Percentiles rank a stretch among this genome's conserved stretches.
Evolutionary conservation across 2,329 filamentous ascomycete species (phyloP).

Genomic region (Teratosphaeriaceae sp.): DNA sequence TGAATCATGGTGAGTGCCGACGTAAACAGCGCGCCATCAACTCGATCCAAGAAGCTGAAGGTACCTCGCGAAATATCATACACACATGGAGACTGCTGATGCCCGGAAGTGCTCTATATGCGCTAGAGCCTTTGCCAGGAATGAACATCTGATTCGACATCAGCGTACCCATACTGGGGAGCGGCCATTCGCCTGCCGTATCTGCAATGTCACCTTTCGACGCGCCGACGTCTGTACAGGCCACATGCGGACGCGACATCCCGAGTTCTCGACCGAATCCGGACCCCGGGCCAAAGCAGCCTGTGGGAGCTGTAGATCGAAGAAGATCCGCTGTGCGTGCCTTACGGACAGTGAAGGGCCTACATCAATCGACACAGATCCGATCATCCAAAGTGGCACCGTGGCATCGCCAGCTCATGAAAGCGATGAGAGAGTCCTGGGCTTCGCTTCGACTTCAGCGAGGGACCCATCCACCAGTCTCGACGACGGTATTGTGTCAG

Average conservation of each 20-base stretch:
- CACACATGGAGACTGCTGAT: not conserved
- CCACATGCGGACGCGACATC: not conserved
- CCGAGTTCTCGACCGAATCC: not conserved
- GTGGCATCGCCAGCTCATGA: no score
- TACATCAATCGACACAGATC: not conserved
- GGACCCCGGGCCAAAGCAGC: not conserved
- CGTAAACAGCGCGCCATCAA: no score
- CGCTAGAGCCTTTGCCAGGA: not conserved
- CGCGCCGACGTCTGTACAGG: not conserved
- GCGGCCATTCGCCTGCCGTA: not conserved
- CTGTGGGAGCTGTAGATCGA: not conserved
- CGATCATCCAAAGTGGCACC: not conserved
- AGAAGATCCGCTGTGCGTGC: not conserved
- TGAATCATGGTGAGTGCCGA: no score
- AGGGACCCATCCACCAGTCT: not conserved
- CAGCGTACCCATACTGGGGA: slow-evolving; percentile 2
- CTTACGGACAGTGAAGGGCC: not conserved
- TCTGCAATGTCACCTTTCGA: not conserved
- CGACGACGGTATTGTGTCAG: not conserved
- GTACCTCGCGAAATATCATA: no score
- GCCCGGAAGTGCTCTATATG: not conserved
- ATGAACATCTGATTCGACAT: not conserved
- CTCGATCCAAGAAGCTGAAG: no score
- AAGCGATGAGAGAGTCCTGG: no score
- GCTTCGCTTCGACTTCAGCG: no score